Evolutionary conservation across 495 filamentous ascomycete species (phyloP), one percentile per base, ranked within the genome.

Genomic region (Rhizodiscina lignyota): DNA sequence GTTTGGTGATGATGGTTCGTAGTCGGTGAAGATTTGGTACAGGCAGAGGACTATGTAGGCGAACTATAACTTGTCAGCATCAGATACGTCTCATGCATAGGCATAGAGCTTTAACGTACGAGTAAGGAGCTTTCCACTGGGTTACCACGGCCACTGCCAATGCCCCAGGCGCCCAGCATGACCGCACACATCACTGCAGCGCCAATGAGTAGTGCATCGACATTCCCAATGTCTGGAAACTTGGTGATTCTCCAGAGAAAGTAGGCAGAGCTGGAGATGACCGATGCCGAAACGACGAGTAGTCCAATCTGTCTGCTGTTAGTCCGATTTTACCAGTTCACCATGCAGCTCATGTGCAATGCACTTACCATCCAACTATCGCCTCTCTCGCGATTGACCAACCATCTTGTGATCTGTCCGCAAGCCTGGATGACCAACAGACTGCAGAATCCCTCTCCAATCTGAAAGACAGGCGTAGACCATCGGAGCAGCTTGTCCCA

Each of bases 1-100:
- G 29, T 66, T 40, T 2, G 31, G 40, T 4, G 42, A 61, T 3
- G 79, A 83, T 5, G 85, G 85, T 44, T 83, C 70, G 57, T 94
- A 97, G 52, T 97, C 89, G 29, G 89, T 97, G 59, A 97, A 97
- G 49, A 94, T 94, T 55, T 97, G 89, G 55, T 97, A 97, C 51
- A 94, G 79, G 63, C 85, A 94, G 41, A 97, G 74, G 10, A 92
- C 86, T 36, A 94, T 72, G 55, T 97, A 97, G 49, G 89, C 87
- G 52, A 97, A 94, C 45, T 51, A n/a, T 16, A 37, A 15, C 5
- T 5, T 5, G 4, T 30, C 38, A 40, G 27, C 21, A 35, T 28
- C 28, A 44, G 38, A 23, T 17, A 40, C 13, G 10, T 33, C 8
- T 18, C 26, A n/a, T n/a, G n/a, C n/a, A n/a, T n/a, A n/a, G n/a